Evolutionary conservation across 805 yeast species (phyloP), one percentile per base, ranked within the genome.

Genomic region (Wickerhamiella galacta): DNA sequence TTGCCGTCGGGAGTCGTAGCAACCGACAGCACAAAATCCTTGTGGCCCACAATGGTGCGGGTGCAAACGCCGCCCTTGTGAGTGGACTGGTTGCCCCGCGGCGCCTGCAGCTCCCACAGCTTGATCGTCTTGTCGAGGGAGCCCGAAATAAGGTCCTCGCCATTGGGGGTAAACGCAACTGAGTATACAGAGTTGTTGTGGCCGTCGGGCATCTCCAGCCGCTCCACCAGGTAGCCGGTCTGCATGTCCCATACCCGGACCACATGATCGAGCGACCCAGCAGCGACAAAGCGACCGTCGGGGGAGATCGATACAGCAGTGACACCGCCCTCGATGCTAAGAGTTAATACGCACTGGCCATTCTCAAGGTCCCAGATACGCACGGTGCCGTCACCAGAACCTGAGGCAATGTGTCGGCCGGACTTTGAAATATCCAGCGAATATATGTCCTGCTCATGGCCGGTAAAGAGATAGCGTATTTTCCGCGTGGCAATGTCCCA

Each of bases 241-340:
- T 79, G 70, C 7, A 94, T 77, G 59, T 87, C 95, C 95, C 96
- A 87, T 30, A 90, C 93, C 41, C 96, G 70, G 33, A 90, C 95
- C 20, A 93, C 78, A 58, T 92, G 70, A 61, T 87, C 98, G 43
- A 87, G 69, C 22, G 93, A 79, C 32, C 98, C 98, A 12, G 95
- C 96, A 25, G 95, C 96, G 47, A 90, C 82, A 47, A 74, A 70
- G 46, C 75, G 72, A 25, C 95, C 95, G 56, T 87, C 93, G 31
- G 95, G 95, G 6, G 94, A 80, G 26, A 87, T 87, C 15, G 95
- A 94, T 29, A 87, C 95, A 0, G 98, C 87, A 35, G 98, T 87
- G 34, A 87, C 96, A 46, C 98, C 98, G 54, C 87, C 96, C 58
- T 87, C 95, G 47, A 87, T 85, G 12, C 83, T 71, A 43, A 87